phyloP scores from a whole-genome alignment of 2,329 filamentous ascomycete genomes.

The Pseudocercospora eumusae region DNA sequence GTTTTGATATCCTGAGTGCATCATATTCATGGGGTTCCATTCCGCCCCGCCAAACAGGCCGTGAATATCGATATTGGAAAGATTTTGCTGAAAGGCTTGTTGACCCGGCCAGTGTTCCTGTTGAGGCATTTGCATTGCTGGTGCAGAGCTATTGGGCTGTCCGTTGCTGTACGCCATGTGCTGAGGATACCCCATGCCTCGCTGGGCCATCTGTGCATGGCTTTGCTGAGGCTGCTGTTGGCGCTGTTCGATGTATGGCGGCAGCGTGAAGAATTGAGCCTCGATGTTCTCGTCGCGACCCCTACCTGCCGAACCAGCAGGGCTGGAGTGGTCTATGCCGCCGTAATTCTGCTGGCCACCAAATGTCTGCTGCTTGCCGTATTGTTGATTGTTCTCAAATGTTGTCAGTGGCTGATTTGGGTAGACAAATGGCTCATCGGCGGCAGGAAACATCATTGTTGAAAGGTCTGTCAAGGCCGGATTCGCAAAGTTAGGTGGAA shows the following conservation, averaged over 20 bases:
- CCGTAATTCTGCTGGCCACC: constrained; percentile 21
- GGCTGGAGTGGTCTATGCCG: constrained; percentile 19
- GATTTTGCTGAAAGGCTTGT: constrained; percentile 34
- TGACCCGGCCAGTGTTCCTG: constrained; percentile 26
- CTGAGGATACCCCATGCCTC: constrained; percentile 22
- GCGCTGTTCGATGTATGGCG: constrained; percentile 67
- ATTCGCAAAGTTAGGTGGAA: constrained; percentile 39
- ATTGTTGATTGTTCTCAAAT: constrained; percentile 51
- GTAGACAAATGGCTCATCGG: constrained; percentile 72
- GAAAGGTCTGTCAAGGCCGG: constrained; percentile 67
- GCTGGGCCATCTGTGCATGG: constrained; percentile 28
- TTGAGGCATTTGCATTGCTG: constrained; percentile 22
- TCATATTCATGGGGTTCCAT: constrained; percentile 39
- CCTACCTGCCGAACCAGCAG: constrained; percentile 19
- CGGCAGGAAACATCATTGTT: constrained; percentile 75
- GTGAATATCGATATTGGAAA: constrained; percentile 40
- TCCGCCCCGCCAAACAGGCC: constrained; percentile 43
- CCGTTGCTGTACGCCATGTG: constrained; percentile 29
- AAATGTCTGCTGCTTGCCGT: constrained; percentile 29
- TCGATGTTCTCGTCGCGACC: constrained; percentile 62
- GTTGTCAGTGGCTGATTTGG: constrained; percentile 72
- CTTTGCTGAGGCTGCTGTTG: constrained; percentile 32
- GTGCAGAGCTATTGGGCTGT: constrained; percentile 21
- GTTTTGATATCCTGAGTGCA: constrained; percentile 26
- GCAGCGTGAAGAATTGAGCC: constrained; percentile 70